These are phyloP conservation scores for Neostapfia colusana DNA, from an alignment of 176 grass and related monocot species.

Conservation along the genomic window DNA sequence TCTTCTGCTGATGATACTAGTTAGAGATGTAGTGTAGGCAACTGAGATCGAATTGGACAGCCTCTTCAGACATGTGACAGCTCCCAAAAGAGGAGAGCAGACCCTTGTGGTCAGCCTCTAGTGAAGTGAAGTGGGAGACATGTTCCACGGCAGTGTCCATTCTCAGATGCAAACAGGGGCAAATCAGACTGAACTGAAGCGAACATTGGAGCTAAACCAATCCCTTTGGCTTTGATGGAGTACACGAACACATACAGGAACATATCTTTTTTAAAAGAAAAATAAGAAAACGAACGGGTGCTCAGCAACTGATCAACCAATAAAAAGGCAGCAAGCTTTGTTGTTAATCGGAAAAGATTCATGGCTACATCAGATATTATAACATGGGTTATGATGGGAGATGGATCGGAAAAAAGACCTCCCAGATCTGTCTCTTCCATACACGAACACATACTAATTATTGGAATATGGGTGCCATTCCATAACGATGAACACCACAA, in stretches of 20 bases:
- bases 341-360: conserved; percentile 34
- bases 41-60: conserved; percentile 11
- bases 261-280: no score
- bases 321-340: conserved; percentile 48
- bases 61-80: neutral
- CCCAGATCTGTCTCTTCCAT: conserved; percentile 40
- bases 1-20: no score
- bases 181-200: neutral
- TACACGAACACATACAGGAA: no score
- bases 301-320: conserved; percentile 27
- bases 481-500: no score
- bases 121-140: no score
- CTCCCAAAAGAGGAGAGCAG: conserved; percentile 2
- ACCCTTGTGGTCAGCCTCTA: neutral
- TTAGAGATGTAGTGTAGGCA: no score
- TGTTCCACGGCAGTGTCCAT: neutral
- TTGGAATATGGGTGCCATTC: no score
- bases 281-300: no score
- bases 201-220: neutral
- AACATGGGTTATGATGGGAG: conserved; percentile 31
- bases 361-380: conserved; percentile 4
- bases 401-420: conserved; percentile 40
- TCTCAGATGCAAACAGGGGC: no score
- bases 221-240: no score
- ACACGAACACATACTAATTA: no score